These are phyloP conservation scores for Teratosphaeriaceae sp. DNA, from an alignment of 2,329 filamentous ascomycete genomes.

Conservation along the genomic window DNA sequence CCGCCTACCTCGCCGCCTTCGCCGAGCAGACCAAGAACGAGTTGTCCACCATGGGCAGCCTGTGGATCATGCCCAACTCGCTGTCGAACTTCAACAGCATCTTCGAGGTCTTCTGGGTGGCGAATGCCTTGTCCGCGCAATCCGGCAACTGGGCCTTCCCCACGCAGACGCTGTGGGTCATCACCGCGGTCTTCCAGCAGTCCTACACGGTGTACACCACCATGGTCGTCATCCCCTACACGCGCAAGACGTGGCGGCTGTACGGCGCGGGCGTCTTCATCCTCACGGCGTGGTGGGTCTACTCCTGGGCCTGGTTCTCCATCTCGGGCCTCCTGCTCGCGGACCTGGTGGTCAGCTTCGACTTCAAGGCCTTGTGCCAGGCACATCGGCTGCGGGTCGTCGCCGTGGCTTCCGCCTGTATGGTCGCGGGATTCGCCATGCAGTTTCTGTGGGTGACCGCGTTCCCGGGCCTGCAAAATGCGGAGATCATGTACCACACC, in stretches of 20 bases:
- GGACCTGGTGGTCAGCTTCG: conserved; percentile 38
- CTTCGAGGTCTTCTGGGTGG: conserved; percentile 42
- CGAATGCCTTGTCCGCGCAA: conserved; percentile 31
- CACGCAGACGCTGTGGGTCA: conserved; percentile 38
- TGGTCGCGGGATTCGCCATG: conserved; percentile 32
- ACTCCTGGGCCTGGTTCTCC: conserved; percentile 43
- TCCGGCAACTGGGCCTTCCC: conserved; percentile 37
- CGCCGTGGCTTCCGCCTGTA: conserved; percentile 27
- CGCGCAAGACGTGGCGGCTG: conserved; percentile 34
- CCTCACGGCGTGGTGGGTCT: conserved; percentile 41
- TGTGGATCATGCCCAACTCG: conserved; percentile 32
- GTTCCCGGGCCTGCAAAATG: conserved; percentile 28
- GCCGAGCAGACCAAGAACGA: conserved; percentile 29
- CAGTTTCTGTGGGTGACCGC: conserved; percentile 40
- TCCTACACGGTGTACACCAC: conserved; percentile 43
- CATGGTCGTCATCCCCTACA: conserved; percentile 41
- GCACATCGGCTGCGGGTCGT: conserved; percentile 25
- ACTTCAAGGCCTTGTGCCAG: conserved; percentile 28
- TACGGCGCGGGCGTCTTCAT: conserved; percentile 35
- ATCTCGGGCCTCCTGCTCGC: conserved; percentile 36
- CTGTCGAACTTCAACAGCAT: conserved; percentile 42
- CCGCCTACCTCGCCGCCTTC: conserved; percentile 31
- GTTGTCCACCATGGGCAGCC: conserved; percentile 21
- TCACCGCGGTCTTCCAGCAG: conserved; percentile 38
- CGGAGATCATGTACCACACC: conserved; percentile 37